Percentiles rank a stretch among this genome's conserved stretches.
Evolutionary conservation across 2,329 filamentous ascomycete genomes (phyloP).

Genomic region (Paecilomyces sp.): DNA sequence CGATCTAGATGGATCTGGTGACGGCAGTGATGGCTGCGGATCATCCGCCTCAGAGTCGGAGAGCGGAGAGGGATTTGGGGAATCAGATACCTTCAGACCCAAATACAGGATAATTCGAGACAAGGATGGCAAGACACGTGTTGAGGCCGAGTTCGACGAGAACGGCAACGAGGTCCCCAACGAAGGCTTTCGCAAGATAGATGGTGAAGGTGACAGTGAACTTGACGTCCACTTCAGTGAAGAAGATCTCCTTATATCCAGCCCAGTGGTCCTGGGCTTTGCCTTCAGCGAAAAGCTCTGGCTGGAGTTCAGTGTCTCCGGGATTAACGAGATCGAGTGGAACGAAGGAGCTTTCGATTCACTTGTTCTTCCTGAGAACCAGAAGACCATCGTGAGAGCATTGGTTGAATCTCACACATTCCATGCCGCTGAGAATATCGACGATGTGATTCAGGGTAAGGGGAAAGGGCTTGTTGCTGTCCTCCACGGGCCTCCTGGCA

Average conservation of each 20-base stretch:
- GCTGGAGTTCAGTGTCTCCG: conserved; percentile 79
- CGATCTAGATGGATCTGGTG: conserved; percentile 47
- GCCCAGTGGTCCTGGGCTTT: conserved; percentile 78
- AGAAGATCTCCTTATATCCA: conserved; percentile 77
- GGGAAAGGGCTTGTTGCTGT: conserved; percentile 78
- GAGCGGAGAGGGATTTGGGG: conserved; percentile 28
- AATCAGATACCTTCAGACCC: conserved; percentile 25
- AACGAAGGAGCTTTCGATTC: conserved; percentile 77
- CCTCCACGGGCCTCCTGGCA: conserved; percentile 77
- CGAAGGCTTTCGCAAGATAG: conserved; percentile 53
- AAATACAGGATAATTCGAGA: conserved; percentile 50
- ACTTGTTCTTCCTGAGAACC: conserved; percentile 60
- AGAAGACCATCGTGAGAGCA: conserved; percentile 67
- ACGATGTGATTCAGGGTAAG: conserved; percentile 76
- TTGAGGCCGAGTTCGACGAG: conserved; percentile 50
- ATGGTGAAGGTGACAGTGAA: conserved; percentile 24
- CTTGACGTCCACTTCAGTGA: conserved; percentile 59
- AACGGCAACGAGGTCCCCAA: conserved; percentile 48
- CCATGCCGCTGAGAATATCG: conserved; percentile 71
- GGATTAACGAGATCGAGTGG: conserved; percentile 74
- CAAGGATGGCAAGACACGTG: conserved; percentile 44
- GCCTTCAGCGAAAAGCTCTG: conserved; percentile 83
- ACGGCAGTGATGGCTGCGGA: conserved; percentile 34
- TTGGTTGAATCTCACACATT: conserved; percentile 80
- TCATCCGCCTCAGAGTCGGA: conserved; percentile 29